Conservation (phyloP, 1,284 basidiomycete genomes). For the Naganishia sp. region DNA sequence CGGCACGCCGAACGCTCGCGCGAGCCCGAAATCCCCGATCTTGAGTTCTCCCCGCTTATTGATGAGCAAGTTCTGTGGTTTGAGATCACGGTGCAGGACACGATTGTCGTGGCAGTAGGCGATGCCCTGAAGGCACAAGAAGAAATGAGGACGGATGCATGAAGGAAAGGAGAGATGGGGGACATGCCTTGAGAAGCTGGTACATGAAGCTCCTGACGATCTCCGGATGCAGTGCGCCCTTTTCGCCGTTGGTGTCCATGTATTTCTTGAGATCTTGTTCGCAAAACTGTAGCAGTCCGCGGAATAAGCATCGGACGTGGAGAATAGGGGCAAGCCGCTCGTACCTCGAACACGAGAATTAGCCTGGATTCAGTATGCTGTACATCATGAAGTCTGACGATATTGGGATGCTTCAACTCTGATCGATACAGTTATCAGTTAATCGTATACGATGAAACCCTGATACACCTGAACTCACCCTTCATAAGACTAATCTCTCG, state of each 20-base stretch:
- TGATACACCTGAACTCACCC: conserved; percentile 42
- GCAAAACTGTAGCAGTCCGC: conserved; percentile 42
- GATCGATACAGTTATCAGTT: background rate
- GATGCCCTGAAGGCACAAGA: conserved; percentile 77
- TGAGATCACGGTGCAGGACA: conserved; percentile 94
- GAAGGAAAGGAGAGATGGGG: conserved; percentile 10
- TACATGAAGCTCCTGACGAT: conserved; percentile 70
- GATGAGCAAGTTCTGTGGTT: conserved; percentile 96
- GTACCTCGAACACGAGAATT: conserved; percentile 88
- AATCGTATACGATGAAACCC: background rate
- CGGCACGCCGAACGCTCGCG: conserved; percentile 95
- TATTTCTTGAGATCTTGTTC: conserved; percentile 84
- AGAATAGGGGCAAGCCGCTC: conserved; percentile 44
- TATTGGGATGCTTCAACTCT: conserved; percentile 92
- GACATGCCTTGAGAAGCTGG: conserved; percentile 47
- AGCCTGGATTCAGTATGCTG: conserved; percentile 96
- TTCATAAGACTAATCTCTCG: conserved; percentile 96
- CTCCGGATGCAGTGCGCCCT: conserved; percentile 65
- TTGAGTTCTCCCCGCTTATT: conserved; percentile 87
- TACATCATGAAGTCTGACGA: conserved; percentile 93
- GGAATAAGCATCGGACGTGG: background rate
- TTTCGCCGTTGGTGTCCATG: conserved; percentile 82
- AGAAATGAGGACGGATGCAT: conserved; percentile 34
- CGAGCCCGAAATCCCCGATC: conserved; percentile 94
- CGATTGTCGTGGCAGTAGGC: conserved; percentile 95